Evolutionary conservation across 108 stramenopile genomes (phyloP), one percentile per base, ranked within the genome.

Genomic region (Nitzschia sp.): DNA sequence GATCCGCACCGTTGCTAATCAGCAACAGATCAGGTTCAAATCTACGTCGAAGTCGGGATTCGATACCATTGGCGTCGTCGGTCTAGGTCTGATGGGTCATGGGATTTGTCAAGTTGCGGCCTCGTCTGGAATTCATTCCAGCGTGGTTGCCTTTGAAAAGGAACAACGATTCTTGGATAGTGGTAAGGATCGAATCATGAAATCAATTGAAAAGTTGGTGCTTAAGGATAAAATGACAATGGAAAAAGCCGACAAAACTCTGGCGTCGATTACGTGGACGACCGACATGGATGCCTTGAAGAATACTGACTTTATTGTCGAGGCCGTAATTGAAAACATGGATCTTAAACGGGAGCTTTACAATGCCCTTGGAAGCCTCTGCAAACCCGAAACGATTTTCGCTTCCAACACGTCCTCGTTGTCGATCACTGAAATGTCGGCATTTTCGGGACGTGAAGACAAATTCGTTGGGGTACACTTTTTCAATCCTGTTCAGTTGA

Each of bases 1-100:
- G 9, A 6, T 42, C 13, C 38, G 38, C 38, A 13, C 38, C 38
- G 38, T 21, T 51, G 49, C 21, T 51, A 4, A 9, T 19, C 49
- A 51, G 49, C n/a, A n/a, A n/a, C 54, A 67, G 32, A 23, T 30
- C 13, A 18, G 66, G 31, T 19, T 34, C 25, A 21, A 56, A n/a
- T 56, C 64, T 17, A 33, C 77, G 17, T 38, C 71, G 23, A 33
- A 70, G 23, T 72, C 82, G 3, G 46, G 71, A 53, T 89, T 97
- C 72, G 85, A 90, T 25, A 91, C 88, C 64, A 73, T 98, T 15
- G 98, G 96, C 27, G 94, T 97, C 25, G 79, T 98, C 32, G 98
- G 98, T n/a, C 68, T 98, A 45, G 98, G 98, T n/a, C 85, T 99
- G 62, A 98, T 99, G 98, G 99, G 99, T 23, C 99, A 99, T 70